phyloP scores from a whole-genome alignment of 2,329 filamentous ascomycete genomes.

The Pleoardoris graminearum region DNA sequence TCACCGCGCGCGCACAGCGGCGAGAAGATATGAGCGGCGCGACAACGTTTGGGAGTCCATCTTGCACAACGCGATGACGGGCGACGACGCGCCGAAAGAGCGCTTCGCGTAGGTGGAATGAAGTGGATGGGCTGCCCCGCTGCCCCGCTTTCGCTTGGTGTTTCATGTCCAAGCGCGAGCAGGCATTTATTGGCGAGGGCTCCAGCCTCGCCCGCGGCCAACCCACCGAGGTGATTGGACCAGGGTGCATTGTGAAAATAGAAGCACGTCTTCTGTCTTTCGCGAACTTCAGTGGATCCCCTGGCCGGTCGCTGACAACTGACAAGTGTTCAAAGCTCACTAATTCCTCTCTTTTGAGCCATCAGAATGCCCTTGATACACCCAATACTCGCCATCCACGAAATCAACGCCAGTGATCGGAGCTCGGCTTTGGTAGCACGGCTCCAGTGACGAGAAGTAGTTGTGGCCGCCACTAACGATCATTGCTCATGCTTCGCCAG shows the following conservation, averaged over 20 bases:
- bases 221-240: constrained; percentile 22
- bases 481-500: too few relatives aligned
- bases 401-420: too few relatives aligned
- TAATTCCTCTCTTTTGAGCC: too few relatives aligned
- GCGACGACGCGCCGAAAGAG: constrained; percentile 31
- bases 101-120: constrained; percentile 32
- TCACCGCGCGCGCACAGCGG: constrained; percentile 18
- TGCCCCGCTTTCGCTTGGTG: constrained; percentile 15
- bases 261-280: too few relatives aligned
- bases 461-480: too few relatives aligned
- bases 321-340: too few relatives aligned
- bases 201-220: constrained; percentile 2
- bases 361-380: too few relatives aligned
- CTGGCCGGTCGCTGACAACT: too few relatives aligned
- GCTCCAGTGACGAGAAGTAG: too few relatives aligned
- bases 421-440: too few relatives aligned
- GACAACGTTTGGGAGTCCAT: constrained; percentile 23
- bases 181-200: constrained; percentile 11
- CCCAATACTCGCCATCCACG: too few relatives aligned
- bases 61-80: constrained; percentile 38
- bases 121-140: constrained; percentile 24
- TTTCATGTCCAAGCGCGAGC: constrained; percentile 22
- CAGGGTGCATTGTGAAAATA: constrained; percentile 24
- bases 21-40: constrained; percentile 15
- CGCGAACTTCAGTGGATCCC: too few relatives aligned